Percentiles rank a stretch among this genome's conserved stretches.
Conservation (phyloP, 257 asterid species). For the Scutellaria baicalensis region DNA sequence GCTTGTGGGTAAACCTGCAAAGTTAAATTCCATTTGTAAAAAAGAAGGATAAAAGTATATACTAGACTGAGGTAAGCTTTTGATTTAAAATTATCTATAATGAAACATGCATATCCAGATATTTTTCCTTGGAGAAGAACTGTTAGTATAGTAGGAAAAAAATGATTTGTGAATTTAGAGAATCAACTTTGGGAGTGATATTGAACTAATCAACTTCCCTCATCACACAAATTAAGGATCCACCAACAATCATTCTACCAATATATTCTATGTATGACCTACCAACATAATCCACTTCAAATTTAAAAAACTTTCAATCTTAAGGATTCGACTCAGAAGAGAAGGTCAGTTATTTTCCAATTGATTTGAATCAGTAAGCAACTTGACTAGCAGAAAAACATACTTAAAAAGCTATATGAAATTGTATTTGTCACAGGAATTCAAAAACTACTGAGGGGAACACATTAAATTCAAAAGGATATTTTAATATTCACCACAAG, state of each 20-base stretch:
- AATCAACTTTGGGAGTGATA: background rate
- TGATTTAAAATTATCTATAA: background rate
- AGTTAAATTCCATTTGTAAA: constrained; percentile 4
- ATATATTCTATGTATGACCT: background rate
- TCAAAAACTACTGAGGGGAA: background rate
- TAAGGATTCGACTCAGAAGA: background rate
- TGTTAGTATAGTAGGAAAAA: background rate
- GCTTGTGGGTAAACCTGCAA: constrained; percentile 63
- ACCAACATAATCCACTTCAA: background rate
- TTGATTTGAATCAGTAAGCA: background rate
- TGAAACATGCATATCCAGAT: background rate
- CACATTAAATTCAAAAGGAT: background rate
- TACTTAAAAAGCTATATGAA: background rate
- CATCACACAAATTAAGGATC: background rate
- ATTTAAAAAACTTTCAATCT: background rate
- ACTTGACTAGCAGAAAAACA: background rate
- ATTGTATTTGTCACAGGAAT: background rate
- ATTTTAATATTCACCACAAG: background rate
- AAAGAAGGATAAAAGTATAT: background rate
- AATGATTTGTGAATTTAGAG: background rate
- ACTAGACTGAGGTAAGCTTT: background rate
- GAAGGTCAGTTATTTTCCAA: background rate
- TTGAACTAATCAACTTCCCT: background rate
- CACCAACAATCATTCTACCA: background rate
- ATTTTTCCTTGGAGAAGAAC: background rate